Conservation (phyloP, 1,284 basidiomycete species). For the Peniophora sp. region DNA sequence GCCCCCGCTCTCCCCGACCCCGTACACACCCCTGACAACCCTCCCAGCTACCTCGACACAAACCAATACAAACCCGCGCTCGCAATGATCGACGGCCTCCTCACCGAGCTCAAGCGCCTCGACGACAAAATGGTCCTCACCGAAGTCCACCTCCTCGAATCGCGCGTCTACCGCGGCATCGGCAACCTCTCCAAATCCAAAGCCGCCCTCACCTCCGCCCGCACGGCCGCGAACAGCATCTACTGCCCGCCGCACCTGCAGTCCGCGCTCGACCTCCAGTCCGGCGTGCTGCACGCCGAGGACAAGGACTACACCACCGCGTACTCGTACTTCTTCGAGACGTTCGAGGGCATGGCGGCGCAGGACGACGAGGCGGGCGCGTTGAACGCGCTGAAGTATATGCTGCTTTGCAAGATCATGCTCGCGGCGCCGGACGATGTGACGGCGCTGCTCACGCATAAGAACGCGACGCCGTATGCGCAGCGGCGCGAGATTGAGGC, state of each 20-base stretch:
- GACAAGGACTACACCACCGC: slow-evolving; percentile 98
- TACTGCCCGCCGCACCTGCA: slow-evolving; percentile 95
- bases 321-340: slow-evolving; percentile 97
- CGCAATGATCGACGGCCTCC: slow-evolving; percentile 73
- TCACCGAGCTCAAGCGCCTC: slow-evolving; percentile 86
- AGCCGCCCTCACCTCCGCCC: slow-evolving; percentile 85
- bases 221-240: slow-evolving; percentile 94
- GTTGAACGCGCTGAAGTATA: slow-evolving; percentile 90
- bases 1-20: background rate
- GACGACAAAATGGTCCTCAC: slow-evolving; percentile 99
- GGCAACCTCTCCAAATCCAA: slow-evolving; percentile 95
- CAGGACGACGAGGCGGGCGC: slow-evolving; percentile 67
- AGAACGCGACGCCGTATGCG: slow-evolving; percentile 83
- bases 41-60: slow-evolving; percentile 64
- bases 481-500: slow-evolving; percentile 82
- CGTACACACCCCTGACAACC: background rate
- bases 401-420: slow-evolving; percentile 98
- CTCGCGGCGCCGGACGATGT: slow-evolving; percentile 93
- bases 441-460: slow-evolving; percentile 76
- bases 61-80: slow-evolving; percentile 78
- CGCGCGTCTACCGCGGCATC: slow-evolving; percentile 78
- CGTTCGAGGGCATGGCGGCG: slow-evolving; percentile 74
- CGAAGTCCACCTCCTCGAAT: slow-evolving; percentile 93
- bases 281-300: slow-evolving; percentile 89
- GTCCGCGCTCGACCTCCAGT: slow-evolving; percentile 88